Evolutionary conservation across 352 stramenopile species (phyloP).

Genomic region (Phytophthora nicotianae): DNA sequence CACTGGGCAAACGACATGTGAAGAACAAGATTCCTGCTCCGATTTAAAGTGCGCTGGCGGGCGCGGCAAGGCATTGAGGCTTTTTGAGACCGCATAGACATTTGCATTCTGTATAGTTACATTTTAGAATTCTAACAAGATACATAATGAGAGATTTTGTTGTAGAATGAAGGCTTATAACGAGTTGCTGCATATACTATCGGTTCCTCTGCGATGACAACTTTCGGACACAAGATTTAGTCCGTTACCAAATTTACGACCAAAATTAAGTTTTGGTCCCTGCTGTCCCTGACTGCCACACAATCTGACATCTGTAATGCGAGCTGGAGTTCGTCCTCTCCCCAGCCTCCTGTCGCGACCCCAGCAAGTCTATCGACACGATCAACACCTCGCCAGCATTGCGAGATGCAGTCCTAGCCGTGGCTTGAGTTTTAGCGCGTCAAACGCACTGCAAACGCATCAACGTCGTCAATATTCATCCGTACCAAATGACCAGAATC

Average conservation of each 20-base stretch:
- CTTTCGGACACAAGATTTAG: no score
- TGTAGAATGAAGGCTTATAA: no score
- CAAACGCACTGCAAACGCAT: neutral
- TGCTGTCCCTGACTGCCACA: neutral
- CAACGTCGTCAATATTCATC: slow-evolving; percentile 14
- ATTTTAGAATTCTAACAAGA: neutral
- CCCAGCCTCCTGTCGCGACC: neutral
- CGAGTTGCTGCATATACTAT: no score
- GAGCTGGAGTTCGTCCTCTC: neutral
- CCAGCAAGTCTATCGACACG: neutral
- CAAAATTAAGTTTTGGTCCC: neutral
- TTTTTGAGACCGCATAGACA: neutral
- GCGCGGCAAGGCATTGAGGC: neutral
- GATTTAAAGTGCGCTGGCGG: slow-evolving; percentile 1
- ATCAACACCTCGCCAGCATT: neutral
- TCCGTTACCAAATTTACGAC: neutral
- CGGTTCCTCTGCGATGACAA: no score
- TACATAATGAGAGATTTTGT: no score
- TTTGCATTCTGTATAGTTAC: neutral
- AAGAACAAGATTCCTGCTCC: slow-evolving; percentile 8
- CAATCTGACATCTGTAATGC: neutral
- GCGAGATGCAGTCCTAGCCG: neutral
- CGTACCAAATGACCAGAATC: neutral
- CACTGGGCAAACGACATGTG: slow-evolving; percentile 6
- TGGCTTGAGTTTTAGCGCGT: neutral